Evolutionary conservation across 2,329 filamentous ascomycete species (phyloP).

Genomic region (Ascochyta rabiei): DNA sequence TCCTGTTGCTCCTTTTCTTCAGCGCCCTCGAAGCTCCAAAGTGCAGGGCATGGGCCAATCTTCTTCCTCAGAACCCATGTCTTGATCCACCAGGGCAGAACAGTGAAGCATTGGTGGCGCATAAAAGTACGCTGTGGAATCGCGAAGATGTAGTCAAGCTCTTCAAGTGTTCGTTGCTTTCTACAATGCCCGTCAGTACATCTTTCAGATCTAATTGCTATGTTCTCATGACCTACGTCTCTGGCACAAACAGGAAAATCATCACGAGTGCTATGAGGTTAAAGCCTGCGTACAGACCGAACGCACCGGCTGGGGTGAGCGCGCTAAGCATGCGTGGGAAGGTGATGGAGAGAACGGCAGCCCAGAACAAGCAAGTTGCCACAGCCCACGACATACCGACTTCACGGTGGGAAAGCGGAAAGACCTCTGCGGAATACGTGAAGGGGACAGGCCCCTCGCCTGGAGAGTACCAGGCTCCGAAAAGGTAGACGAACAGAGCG

Average conservation of each 20-base stretch:
- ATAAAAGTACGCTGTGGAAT: constrained; percentile 48
- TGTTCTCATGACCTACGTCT: constrained; percentile 21
- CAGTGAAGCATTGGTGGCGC: constrained; percentile 46
- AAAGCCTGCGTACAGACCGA: constrained; percentile 48
- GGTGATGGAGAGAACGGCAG: constrained; percentile 47
- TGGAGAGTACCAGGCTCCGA: constrained; percentile 52
- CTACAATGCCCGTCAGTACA: not conserved
- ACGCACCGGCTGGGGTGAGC: constrained; percentile 47
- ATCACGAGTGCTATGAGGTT: constrained; percentile 35
- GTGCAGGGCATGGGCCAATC: constrained; percentile 25
- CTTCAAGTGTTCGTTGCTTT: constrained; percentile 40
- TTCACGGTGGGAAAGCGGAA: constrained; percentile 68
- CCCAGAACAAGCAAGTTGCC: constrained; percentile 50
- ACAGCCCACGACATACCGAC: constrained; percentile 52
- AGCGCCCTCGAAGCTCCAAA: constrained; percentile 26
- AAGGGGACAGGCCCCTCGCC: constrained; percentile 65
- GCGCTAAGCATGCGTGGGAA: constrained; percentile 47
- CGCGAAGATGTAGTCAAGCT: constrained; percentile 47
- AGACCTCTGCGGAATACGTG: constrained; percentile 69
- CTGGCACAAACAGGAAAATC: constrained; percentile 41
- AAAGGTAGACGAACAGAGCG: constrained; percentile 63
- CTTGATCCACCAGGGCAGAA: constrained; percentile 55
- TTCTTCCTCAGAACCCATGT: constrained; percentile 47
- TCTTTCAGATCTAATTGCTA: not conserved
- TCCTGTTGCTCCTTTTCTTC: constrained; percentile 20